Evolutionary conservation across 1,139 yeast genomes (phyloP).

Genomic region (Arxiozyma slooffiae): DNA sequence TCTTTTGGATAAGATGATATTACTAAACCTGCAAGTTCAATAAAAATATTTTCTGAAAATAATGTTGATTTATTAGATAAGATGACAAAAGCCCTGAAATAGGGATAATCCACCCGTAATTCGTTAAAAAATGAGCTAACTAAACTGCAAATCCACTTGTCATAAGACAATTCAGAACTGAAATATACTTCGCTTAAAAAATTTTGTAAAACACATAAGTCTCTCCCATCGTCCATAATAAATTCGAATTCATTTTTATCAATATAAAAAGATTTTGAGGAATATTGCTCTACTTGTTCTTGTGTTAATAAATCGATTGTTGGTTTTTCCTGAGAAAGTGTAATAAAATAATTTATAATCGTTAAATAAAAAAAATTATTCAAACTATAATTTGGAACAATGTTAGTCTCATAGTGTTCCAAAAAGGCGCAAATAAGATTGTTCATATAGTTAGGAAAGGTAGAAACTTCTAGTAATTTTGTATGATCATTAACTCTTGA

Average conservation of each 20-base stretch:
- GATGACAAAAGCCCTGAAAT: not conserved
- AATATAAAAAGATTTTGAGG: not conserved
- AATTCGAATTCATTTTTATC: not conserved
- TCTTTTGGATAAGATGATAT: not conserved
- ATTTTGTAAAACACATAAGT: not conserved
- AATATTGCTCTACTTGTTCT: not conserved
- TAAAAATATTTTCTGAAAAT: not conserved
- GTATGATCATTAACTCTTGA: not conserved
- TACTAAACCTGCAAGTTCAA: not conserved
- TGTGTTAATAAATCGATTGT: not conserved
- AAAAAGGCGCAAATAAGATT: not conserved
- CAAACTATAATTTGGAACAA: not conserved
- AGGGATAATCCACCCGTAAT: not conserved
- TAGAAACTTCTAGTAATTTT: not conserved
- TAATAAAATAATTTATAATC: not conserved
- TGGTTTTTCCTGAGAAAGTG: not conserved
- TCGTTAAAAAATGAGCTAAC: not conserved
- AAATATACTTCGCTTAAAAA: not conserved
- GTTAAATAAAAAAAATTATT: not conserved
- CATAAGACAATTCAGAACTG: not conserved
- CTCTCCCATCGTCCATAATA: not conserved
- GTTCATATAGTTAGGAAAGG: slow-evolving; percentile 1
- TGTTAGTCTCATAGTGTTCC: not conserved
- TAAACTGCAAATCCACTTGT: not conserved
- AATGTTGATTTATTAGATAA: not conserved